Conservation (phyloP, 2,329 filamentous ascomycete species). For the Aspergillus luchuensis region DNA sequence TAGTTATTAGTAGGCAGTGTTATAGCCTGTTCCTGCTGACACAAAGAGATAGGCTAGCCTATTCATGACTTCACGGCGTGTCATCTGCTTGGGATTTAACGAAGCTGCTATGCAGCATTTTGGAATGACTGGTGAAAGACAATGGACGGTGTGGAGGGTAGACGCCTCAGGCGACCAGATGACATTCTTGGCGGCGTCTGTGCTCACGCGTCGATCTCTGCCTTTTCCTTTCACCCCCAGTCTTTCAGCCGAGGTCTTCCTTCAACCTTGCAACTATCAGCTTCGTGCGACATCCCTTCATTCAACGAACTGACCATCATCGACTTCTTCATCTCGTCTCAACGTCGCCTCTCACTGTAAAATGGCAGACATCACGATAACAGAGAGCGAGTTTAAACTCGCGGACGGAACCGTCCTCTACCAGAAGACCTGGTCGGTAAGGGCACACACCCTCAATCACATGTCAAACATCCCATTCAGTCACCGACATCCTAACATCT, state of each 20-base stretch:
- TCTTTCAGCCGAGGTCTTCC: neutral
- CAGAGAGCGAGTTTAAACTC: slow-evolving; percentile 10
- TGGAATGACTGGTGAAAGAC: neutral
- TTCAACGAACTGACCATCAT: neutral
- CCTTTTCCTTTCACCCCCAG: neutral
- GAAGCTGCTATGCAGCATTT: too few relatives aligned
- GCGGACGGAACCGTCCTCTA: slow-evolving; percentile 9
- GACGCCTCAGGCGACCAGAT: neutral
- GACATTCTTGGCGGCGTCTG: neutral
- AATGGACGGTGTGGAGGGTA: neutral
- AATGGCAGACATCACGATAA: slow-evolving; percentile 13
- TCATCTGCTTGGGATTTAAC: too few relatives aligned
- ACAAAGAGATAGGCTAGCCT: fast-evolving
- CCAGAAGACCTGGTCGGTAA: slow-evolving; percentile 18
- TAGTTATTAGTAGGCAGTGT: too few relatives aligned
- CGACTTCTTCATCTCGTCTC: neutral
- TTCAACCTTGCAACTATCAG: neutral
- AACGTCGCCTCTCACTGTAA: neutral
- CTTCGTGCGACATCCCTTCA: neutral
- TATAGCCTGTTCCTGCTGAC: too few relatives aligned
- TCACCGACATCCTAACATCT: neutral
- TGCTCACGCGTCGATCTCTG: neutral
- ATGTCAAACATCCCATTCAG: neutral
- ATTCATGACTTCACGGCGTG: too few relatives aligned
- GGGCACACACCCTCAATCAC: neutral